Evolutionary conservation across 2,329 filamentous ascomycete species (phyloP).

Genomic region (Fusarium incarnatum): DNA sequence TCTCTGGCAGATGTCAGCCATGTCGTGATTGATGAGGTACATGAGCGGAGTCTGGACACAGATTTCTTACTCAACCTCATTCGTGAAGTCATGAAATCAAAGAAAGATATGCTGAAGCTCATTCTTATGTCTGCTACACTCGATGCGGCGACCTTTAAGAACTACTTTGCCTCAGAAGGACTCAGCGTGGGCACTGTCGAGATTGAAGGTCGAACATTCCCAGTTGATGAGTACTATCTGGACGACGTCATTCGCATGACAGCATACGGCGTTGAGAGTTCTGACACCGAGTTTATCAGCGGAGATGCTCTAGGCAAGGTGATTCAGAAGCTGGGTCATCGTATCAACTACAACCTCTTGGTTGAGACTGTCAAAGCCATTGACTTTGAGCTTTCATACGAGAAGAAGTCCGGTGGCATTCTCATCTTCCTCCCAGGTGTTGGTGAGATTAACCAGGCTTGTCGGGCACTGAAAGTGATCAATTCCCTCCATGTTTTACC

Average conservation of each 20-base stretch:
- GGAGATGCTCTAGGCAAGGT: slow-evolving; percentile 73
- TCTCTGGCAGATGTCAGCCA: slow-evolving; percentile 92
- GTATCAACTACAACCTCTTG: slow-evolving; percentile 93
- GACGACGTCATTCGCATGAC: slow-evolving; percentile 90
- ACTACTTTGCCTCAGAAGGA: slow-evolving; percentile 77
- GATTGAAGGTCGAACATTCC: slow-evolving; percentile 90
- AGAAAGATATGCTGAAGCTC: slow-evolving; percentile 84
- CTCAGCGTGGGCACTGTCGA: slow-evolving; percentile 75
- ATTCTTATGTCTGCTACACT: slow-evolving; percentile 99
- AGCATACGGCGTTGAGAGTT: slow-evolving; percentile 70
- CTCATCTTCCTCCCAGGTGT: slow-evolving; percentile 96
- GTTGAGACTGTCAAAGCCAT: slow-evolving; percentile 83
- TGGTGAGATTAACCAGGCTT: slow-evolving; percentile 87
- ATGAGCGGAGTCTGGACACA: slow-evolving; percentile 97
- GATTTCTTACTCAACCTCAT: slow-evolving; percentile 96
- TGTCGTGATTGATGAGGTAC: slow-evolving; percentile 94
- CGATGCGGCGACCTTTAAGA: slow-evolving; percentile 75
- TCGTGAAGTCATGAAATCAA: slow-evolving; percentile 85
- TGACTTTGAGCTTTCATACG: slow-evolving; percentile 75
- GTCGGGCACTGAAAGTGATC: slow-evolving; percentile 77
- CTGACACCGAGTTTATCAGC: slow-evolving; percentile 58
- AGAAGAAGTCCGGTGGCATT: slow-evolving; percentile 80
- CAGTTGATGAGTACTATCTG: slow-evolving; percentile 90
- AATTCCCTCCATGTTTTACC: slow-evolving; percentile 79
- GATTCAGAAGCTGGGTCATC: slow-evolving; percentile 79